phyloP scores from a whole-genome alignment of 225 moss, liverwort and hornwort genomes.

The Takakia lepidozioides region DNA sequence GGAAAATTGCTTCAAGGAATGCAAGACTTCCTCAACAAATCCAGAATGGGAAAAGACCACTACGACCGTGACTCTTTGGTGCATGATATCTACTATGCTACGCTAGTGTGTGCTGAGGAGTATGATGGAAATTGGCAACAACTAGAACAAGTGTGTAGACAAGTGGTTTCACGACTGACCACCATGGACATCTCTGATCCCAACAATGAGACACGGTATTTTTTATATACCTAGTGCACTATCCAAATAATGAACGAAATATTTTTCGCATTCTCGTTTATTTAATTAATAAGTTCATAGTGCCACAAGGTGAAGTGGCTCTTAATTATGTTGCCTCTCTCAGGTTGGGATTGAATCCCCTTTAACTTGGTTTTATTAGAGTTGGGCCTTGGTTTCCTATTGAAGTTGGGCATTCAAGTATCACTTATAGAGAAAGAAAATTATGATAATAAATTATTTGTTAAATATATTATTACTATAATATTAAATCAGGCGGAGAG shows the following conservation, averaged over 20 bases:
- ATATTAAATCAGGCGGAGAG: slow-evolving; percentile 16
- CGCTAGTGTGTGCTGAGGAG: slow-evolving; percentile 56
- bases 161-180: slow-evolving; percentile 30
- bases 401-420: too few relatives aligned
- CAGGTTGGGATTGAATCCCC: neutral
- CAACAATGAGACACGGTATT: slow-evolving; percentile 24
- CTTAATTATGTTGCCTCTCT: neutral
- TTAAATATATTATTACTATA: too few relatives aligned
- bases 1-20: slow-evolving; percentile 58
- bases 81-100: slow-evolving; percentile 73
- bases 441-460: too few relatives aligned
- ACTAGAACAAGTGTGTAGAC: slow-evolving; percentile 28
- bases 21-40: slow-evolving; percentile 76
- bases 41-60: slow-evolving; percentile 83
- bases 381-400: neutral
- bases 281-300: too few relatives aligned
- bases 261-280: too few relatives aligned
- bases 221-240: too few relatives aligned
- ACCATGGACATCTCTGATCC: slow-evolving; percentile 25
- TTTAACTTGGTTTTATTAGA: neutral
- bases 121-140: slow-evolving; percentile 29
- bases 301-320: too few relatives aligned
- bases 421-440: too few relatives aligned
- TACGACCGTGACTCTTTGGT: slow-evolving; percentile 74
- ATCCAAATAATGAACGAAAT: too few relatives aligned